Evolutionary conservation across 352 stramenopile genomes (phyloP), one percentile per base, ranked within the genome.

Genomic region (Pythium myriotylum): DNA sequence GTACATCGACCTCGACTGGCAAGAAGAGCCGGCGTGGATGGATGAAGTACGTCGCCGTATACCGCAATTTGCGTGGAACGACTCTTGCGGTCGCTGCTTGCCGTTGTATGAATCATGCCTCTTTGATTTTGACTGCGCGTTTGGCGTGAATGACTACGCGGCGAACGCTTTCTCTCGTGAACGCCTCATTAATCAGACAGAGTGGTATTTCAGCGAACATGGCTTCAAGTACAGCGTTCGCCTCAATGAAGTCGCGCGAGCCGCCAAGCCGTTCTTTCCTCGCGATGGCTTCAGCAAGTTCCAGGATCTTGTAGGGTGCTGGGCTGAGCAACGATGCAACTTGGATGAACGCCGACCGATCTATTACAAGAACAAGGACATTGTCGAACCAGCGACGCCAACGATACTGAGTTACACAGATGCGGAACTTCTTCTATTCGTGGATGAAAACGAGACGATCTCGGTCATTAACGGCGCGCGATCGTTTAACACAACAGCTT

Each of bases 111-210:
- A 59, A 24, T 53, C 52, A 0, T 84, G 74, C 33, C 20, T 75
- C 3, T 59, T 54, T 5, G 73, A 76, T 35, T 59, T 50, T 12
- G 71, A 79, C 37, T 86, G 77, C 55, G 62, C 43, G 0, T 68
- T 75, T 26, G 77, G 73, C n/a, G 59, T 82, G 1, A 62, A 68
- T 7, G 56, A 54, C 12, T 84, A 73, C 32, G 17, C 84, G 1
- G 41, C 49, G 8, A 50, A 65, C 3, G 62, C 54, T 4, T 16
- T 84, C 20, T 37, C 43, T 7, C 51, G 27, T 3, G n/a, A 56
- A 13, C 22, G 32, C 1, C 40, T 35, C 14, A 3, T 19, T 1
- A 13, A 43, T 13, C 8, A 40, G 40, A 50, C 8, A 10, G 9
- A 7, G 19, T 8, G 20, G 20, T n/a, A 3, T 20, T 35, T n/a